These are phyloP conservation scores for Cochlearia excelsa DNA, from an alignment of 345 rosid species.

Conservation along the genomic window DNA sequence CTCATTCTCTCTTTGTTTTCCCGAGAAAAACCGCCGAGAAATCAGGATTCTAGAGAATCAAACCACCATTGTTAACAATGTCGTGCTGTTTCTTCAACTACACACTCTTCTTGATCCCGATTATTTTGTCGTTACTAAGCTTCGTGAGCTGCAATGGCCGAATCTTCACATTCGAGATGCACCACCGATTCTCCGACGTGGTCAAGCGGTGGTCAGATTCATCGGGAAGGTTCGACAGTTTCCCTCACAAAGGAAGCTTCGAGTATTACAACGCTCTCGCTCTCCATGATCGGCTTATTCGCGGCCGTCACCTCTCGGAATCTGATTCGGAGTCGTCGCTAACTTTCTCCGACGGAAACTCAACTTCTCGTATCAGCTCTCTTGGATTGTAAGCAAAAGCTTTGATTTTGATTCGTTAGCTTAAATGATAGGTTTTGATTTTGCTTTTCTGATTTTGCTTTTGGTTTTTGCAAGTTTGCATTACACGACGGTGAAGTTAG, in stretches of 20 bases:
- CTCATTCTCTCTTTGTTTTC: slow-evolving; percentile 24
- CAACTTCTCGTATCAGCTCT: slow-evolving; percentile 64
- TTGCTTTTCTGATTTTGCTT: not conserved
- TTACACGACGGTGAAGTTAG: slow-evolving; percentile 78
- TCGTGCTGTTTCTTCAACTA: slow-evolving; percentile 33
- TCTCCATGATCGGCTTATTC: slow-evolving; percentile 56
- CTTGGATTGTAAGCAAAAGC: slow-evolving; percentile 67
- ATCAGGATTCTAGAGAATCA: slow-evolving; percentile 16
- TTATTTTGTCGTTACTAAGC: slow-evolving; percentile 32
- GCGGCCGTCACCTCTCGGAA: slow-evolving; percentile 46
- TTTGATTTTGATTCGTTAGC: not conserved
- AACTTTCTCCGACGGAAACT: slow-evolving; percentile 68
- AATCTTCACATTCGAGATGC: slow-evolving; percentile 84
- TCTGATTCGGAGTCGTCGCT: slow-evolving; percentile 47
- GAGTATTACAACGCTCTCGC: slow-evolving; percentile 67
- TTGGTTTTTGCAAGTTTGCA: slow-evolving; percentile 51
- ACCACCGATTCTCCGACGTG: slow-evolving; percentile 64
- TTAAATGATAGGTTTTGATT: not conserved
- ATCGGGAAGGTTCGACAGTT: slow-evolving; percentile 41
- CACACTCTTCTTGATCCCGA: slow-evolving; percentile 36
- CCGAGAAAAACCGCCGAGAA: slow-evolving; percentile 30
- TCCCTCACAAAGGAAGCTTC: slow-evolving; percentile 61
- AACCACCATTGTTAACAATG: slow-evolving; percentile 30
- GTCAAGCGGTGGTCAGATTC: slow-evolving; percentile 55
- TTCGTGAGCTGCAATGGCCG: slow-evolving; percentile 40